Evolutionary conservation across 306 rosid genomes (phyloP).

Genomic region (Vicia sativa): DNA sequence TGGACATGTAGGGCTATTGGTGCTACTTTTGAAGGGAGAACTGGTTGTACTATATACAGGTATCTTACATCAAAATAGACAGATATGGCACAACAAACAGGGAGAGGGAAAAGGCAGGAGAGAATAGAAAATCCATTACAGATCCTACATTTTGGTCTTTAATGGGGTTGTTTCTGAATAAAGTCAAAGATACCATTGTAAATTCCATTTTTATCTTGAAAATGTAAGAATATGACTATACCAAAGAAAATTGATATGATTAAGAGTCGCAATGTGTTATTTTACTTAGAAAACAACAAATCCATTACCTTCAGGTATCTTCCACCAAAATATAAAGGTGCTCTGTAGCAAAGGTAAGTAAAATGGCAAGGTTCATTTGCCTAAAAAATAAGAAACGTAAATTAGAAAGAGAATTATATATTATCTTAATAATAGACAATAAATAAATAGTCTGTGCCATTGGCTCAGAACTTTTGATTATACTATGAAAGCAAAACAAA

Average conservation of each 20-base stretch:
- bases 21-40: slow-evolving; percentile 3
- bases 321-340: slow-evolving; percentile 77
- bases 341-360: slow-evolving; percentile 52
- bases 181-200: slow-evolving; percentile 3
- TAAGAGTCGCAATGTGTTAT: slow-evolving; percentile 17
- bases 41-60: slow-evolving; percentile 27
- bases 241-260: background rate
- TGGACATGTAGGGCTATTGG: slow-evolving; percentile 13
- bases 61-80: slow-evolving; percentile 61
- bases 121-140: slow-evolving; percentile 3
- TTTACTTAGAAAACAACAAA: slow-evolving; percentile 26
- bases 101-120: background rate
- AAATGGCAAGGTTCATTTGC: slow-evolving; percentile 63
- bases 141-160: background rate
- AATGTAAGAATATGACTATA: background rate
- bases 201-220: background rate
- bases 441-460: slow-evolving; percentile 7
- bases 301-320: slow-evolving; percentile 77
- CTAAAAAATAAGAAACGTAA: slow-evolving; percentile 44
- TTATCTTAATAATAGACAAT: slow-evolving; percentile 27
- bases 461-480: slow-evolving; percentile 1
- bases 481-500: slow-evolving; percentile 21
- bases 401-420: slow-evolving; percentile 34
- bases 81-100: slow-evolving; percentile 1
- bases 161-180: slow-evolving; percentile 7